Percentiles rank a stretch among this genome's conserved stretches.
These are phyloP conservation scores for Paramecium sonneborni DNA, from an alignment of 73 alveolate species.

Conservation along the genomic window DNA sequence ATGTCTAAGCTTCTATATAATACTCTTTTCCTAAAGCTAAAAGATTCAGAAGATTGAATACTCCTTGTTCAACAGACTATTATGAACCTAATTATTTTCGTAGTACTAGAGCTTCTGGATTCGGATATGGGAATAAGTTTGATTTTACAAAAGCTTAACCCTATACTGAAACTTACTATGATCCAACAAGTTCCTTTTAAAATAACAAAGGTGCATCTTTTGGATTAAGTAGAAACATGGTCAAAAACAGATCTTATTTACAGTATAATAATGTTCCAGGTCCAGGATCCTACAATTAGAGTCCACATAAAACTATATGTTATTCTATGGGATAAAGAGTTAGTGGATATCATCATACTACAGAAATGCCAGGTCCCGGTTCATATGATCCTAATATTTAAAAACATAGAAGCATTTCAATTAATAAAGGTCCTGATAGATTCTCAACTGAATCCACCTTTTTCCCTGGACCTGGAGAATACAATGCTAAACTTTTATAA, in stretches of 20 bases:
- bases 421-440: background rate
- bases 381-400: background rate
- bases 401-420: background rate
- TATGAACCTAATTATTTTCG: background rate
- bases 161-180: background rate
- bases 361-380: background rate
- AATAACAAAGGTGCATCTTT: background rate
- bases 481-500: background rate
- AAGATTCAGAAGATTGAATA: background rate
- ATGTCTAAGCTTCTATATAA: background rate
- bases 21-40: slow-evolving; percentile 6
- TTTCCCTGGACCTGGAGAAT: slow-evolving; percentile 1
- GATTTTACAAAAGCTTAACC: background rate
- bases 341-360: background rate
- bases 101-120: background rate
- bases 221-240: background rate
- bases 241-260: background rate
- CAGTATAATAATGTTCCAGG: background rate
- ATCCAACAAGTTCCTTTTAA: background rate
- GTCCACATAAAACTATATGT: background rate
- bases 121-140: background rate
- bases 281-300: background rate
- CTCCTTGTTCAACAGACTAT: background rate
- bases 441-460: background rate
- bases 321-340: background rate